These are phyloP conservation scores for Plasmodium relictum DNA, from an alignment of 169 alveolate genomes.

Conservation along the genomic window DNA sequence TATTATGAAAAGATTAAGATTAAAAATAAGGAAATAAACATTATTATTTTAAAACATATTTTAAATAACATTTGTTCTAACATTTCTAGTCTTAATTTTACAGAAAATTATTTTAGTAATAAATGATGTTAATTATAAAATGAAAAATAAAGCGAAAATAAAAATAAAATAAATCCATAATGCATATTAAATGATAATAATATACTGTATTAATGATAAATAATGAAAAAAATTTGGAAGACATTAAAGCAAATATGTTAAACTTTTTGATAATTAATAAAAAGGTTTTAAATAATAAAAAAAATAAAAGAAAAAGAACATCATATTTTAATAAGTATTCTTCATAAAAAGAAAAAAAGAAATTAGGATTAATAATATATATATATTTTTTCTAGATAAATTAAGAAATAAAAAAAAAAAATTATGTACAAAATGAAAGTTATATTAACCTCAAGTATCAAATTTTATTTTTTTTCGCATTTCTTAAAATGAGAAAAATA, in stretches of 20 bases:
- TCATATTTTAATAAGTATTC: constrained; percentile 19
- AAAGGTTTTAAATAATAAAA: neutral
- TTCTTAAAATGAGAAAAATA: too few relatives aligned
- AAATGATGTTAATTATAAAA: constrained; percentile 15
- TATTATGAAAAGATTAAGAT: too few relatives aligned
- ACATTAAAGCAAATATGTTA: constrained; percentile 25
- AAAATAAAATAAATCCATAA: neutral
- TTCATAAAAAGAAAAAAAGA: constrained; percentile 22
- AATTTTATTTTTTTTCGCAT: too few relatives aligned
- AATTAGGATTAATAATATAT: constrained; percentile 6
- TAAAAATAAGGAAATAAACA: too few relatives aligned
- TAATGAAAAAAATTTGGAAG: constrained; percentile 11
- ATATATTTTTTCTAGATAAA: too few relatives aligned
- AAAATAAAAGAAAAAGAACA: constrained; percentile 8
- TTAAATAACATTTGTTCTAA: neutral
- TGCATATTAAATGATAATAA: too few relatives aligned
- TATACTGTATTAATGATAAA: neutral
- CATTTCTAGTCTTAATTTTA: neutral
- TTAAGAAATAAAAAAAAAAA: too few relatives aligned
- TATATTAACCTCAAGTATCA: too few relatives aligned
- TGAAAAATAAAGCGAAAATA: neutral
- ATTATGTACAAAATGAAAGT: too few relatives aligned
- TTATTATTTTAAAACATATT: too few relatives aligned
- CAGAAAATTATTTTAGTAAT: constrained; percentile 2
- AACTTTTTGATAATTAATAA: constrained; percentile 15